Base-by-base conservation (phyloP, 345 rosid genomes). In the Citrus unshiu region DNA sequence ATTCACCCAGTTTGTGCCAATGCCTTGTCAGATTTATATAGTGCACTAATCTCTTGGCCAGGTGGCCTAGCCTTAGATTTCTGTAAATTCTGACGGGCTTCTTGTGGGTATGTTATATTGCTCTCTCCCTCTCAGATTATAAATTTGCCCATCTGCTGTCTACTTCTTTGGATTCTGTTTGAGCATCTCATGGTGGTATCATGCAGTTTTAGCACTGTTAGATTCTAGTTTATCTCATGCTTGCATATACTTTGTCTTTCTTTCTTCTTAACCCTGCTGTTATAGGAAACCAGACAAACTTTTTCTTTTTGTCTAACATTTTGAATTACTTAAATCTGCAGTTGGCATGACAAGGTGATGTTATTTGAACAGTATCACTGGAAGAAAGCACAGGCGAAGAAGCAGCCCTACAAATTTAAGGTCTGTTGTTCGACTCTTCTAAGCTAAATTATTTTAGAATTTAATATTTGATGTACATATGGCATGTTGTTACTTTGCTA, bases 311-410 rank as follows among this genome's bases (percentile, higher is more conserved):
- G 14, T 74, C 76, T 76, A 9, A 22, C 57, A 12, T 49, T 54
- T 73, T 76, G 67, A 57, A 35, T 21, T 57, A 54, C 68, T 70
- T 79, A 19, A 49, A 67, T 70, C 63, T 83, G 93, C 91, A 95
- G 98, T 77, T 95, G 93, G 89, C 98, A 95, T 84, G 98, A 95
- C 82, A 91, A 89, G 84, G 96, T 92, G 65, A 86, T 94, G 89
- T 78, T 94, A 71, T 93, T 90, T 65, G 98, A 93, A 88, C 98
- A 93, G 29, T 69, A 93, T 72, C 97, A 90, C 73, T 95, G 97
- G 97, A 91, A 93, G 84, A 86, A 92, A 79, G 97, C 97, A 14
- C 83, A 59, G 88, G 90, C 86, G 5, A 89, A 91, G 90, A 89
- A 88, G 0, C 85, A 91, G 87, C 97, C 93, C 24, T 95, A 95